Evolutionary conservation across 2,329 filamentous ascomycete species (phyloP).

Genomic region (Sporothrix humicola): DNA sequence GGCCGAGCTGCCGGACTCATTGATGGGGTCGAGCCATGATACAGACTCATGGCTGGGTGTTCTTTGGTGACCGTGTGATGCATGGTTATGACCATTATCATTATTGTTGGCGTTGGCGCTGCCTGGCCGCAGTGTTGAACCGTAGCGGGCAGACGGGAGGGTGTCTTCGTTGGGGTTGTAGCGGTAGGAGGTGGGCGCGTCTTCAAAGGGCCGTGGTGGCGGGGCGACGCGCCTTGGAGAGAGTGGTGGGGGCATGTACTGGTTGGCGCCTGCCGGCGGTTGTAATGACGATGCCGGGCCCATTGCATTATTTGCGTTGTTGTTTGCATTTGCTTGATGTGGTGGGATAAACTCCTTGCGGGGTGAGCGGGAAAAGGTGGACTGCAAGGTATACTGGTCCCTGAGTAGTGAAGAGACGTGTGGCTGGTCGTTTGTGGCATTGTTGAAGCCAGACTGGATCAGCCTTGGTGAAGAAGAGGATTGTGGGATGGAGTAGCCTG

Average conservation of each 20-base stretch:
- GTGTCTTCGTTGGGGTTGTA: constrained; percentile 22
- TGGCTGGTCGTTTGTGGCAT: constrained; percentile 39
- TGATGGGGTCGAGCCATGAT: constrained; percentile 93
- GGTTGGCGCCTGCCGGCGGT: constrained; percentile 55
- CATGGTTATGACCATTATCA: neutral
- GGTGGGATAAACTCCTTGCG: constrained; percentile 45
- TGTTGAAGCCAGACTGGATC: constrained; percentile 40
- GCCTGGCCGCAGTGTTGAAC: constrained; percentile 42
- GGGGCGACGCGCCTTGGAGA: constrained; percentile 61
- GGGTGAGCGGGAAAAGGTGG: constrained; percentile 60
- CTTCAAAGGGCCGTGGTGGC: constrained; percentile 15
- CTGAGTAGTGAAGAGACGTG: constrained; percentile 42
- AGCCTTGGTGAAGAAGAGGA: constrained; percentile 39
- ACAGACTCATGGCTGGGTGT: constrained; percentile 78
- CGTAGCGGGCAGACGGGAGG: constrained; percentile 40
- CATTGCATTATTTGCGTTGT: constrained; percentile 38
- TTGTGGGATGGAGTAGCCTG: constrained; percentile 41
- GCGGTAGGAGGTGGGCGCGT: constrained; percentile 10
- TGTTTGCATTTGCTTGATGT: constrained; percentile 39
- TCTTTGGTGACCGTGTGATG: constrained; percentile 50
- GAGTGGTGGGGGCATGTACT: constrained; percentile 73
- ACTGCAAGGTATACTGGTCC: constrained; percentile 52
- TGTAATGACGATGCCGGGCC: constrained; percentile 46
- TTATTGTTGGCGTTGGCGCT: neutral
- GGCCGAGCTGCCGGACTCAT: constrained; percentile 83